Evolutionary conservation across 2,329 filamentous ascomycete species (phyloP).

Genomic region (Diaporthe ilicicola): DNA sequence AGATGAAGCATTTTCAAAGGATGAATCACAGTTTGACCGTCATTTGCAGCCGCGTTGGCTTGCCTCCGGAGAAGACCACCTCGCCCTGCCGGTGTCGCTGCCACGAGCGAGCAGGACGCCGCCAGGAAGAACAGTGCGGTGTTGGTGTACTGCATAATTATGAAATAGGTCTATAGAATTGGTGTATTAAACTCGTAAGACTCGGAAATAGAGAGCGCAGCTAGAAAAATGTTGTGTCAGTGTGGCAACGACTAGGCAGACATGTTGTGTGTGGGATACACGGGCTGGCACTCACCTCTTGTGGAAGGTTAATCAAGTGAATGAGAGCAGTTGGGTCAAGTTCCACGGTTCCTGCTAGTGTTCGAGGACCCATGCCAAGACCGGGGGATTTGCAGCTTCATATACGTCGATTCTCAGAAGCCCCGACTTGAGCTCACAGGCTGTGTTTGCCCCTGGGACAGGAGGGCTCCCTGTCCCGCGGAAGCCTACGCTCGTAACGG

Average conservation of each 20-base stretch:
- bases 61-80: neutral
- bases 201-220: neutral
- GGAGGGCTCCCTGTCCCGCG: neutral
- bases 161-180: too few relatives aligned
- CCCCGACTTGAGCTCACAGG: neutral
- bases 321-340: neutral
- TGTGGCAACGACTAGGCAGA: neutral
- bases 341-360: neutral
- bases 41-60: constrained; percentile 10
- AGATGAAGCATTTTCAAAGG: neutral
- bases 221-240: neutral
- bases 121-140: neutral
- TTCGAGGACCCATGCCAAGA: neutral
- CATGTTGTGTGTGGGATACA: neutral
- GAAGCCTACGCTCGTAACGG: neutral
- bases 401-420: neutral
- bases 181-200: neutral
- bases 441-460: neutral
- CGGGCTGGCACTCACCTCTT: neutral
- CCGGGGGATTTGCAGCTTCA: neutral
- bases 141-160: neutral
- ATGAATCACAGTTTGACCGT: neutral
- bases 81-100: neutral
- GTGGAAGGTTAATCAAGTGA: neutral
- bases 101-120: constrained; percentile 5